Evolutionary conservation across 305 asterid species (phyloP).

Genomic region (Fraxinus dipetala): DNA sequence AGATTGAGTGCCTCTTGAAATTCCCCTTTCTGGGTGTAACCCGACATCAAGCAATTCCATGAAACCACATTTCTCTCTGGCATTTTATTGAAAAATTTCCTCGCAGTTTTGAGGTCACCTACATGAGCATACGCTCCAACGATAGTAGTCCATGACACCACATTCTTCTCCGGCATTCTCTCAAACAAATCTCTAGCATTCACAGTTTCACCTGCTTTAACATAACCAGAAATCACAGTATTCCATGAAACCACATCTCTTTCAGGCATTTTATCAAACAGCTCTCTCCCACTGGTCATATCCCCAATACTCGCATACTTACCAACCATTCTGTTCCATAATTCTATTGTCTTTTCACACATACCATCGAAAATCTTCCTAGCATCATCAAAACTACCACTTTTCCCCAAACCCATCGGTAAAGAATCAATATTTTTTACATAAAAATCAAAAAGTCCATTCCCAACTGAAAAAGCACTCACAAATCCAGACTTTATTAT

Average conservation of each 20-base stretch:
- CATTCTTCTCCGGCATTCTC: slow-evolving; percentile 36
- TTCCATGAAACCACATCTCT: slow-evolving; percentile 48
- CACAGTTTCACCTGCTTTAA: slow-evolving; percentile 27
- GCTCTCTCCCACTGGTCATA: slow-evolving; percentile 20
- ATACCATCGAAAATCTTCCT: slow-evolving; percentile 33
- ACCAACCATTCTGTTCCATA: slow-evolving; percentile 38
- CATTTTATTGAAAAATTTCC: slow-evolving; percentile 31
- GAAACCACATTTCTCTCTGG: slow-evolving; percentile 42
- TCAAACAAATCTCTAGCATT: slow-evolving; percentile 35
- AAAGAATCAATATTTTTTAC: slow-evolving; percentile 22
- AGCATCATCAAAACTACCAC: slow-evolving; percentile 22
- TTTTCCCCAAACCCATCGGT: slow-evolving; percentile 1
- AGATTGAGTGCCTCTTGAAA: slow-evolving; percentile 37
- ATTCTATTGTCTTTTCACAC: slow-evolving; percentile 23
- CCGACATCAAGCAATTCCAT: slow-evolving; percentile 50
- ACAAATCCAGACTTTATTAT: slow-evolving; percentile 40
- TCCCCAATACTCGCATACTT: slow-evolving; percentile 30
- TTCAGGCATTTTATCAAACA: slow-evolving; percentile 41
- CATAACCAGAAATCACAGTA: slow-evolving; percentile 35
- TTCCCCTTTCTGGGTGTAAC: slow-evolving; percentile 28
- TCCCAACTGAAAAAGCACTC: slow-evolving; percentile 24
- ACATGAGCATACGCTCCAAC: slow-evolving; percentile 32
- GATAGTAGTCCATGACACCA: slow-evolving; percentile 44
- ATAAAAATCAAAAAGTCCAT: slow-evolving; percentile 36
- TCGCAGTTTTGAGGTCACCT: slow-evolving; percentile 35